These are phyloP conservation scores for Toxoplasma gondii DNA, from an alignment of 169 alveolate species.

Conservation along the genomic window DNA sequence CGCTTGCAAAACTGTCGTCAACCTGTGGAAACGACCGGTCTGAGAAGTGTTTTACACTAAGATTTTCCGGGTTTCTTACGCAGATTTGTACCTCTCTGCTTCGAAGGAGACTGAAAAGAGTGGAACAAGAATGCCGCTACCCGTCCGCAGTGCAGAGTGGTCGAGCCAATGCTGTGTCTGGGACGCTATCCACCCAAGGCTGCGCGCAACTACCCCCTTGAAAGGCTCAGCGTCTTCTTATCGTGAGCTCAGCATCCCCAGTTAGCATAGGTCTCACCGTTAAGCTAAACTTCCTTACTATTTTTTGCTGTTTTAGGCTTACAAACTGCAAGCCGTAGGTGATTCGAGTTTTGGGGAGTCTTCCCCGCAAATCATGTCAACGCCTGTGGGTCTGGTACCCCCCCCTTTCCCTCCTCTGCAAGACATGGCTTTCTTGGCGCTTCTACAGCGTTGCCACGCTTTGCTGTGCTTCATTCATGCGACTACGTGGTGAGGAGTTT, in stretches of 20 bases:
- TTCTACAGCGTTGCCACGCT: neutral
- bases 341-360: neutral
- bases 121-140: neutral
- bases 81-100: no score
- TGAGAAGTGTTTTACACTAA: no score
- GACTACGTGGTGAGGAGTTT: no score
- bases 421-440: neutral
- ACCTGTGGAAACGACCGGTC: no score
- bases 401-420: neutral
- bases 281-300: neutral
- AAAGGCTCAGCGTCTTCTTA: neutral
- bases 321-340: neutral
- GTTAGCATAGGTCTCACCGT: neutral
- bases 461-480: neutral
- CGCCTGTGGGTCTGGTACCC: neutral
- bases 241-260: neutral
- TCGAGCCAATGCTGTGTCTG: neutral
- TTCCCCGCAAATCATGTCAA: neutral
- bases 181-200: neutral
- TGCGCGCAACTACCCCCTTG: conserved; percentile 7
- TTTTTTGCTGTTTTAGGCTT: no score
- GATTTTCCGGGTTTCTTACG: no score
- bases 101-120: no score
- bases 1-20: no score
- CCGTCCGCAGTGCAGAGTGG: neutral